phyloP scores from a whole-genome alignment of 2,329 filamentous ascomycete genomes.

The Orbilia ellipsospora region DNA sequence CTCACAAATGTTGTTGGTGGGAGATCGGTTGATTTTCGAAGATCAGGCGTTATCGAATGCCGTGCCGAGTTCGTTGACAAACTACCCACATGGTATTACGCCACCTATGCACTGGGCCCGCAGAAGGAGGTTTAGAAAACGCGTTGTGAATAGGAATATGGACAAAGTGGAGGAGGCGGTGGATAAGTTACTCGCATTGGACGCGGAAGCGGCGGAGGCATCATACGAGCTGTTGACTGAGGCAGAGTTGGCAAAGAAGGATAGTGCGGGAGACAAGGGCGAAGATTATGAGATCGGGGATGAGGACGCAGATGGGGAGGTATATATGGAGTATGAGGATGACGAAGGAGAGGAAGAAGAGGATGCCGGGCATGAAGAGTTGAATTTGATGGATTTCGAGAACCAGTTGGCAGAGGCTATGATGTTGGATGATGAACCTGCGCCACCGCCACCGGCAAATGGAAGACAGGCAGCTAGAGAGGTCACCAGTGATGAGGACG shows the following conservation, averaged over 20 bases:
- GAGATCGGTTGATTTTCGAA: slow-evolving; percentile 70
- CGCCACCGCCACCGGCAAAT: slow-evolving; percentile 55
- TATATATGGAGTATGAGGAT: slow-evolving; percentile 61
- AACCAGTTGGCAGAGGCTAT: slow-evolving; percentile 59
- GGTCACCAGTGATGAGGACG: slow-evolving; percentile 61
- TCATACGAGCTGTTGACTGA: slow-evolving; percentile 64
- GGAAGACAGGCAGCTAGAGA: slow-evolving; percentile 57
- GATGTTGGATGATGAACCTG: slow-evolving; percentile 59
- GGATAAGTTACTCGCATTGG: slow-evolving; percentile 66
- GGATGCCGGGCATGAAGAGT: slow-evolving; percentile 56
- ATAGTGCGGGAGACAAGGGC: slow-evolving; percentile 56
- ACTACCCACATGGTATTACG: slow-evolving; percentile 70
- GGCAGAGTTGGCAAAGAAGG: slow-evolving; percentile 60
- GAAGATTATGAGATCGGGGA: slow-evolving; percentile 62
- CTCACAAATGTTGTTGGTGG: slow-evolving; percentile 73
- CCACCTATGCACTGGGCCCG: slow-evolving; percentile 71
- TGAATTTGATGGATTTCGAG: slow-evolving; percentile 59
- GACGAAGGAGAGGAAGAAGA: slow-evolving; percentile 62
- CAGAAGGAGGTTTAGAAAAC: slow-evolving; percentile 70
- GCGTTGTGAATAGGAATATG: slow-evolving; percentile 69
- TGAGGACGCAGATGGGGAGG: slow-evolving; percentile 61
- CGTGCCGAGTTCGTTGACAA: slow-evolving; percentile 63
- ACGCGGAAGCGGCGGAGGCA: slow-evolving; percentile 63
- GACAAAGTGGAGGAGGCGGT: slow-evolving; percentile 70
- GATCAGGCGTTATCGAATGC: slow-evolving; percentile 67